Percentiles rank a stretch among this genome's conserved stretches.
phyloP scores from a whole-genome alignment of 2,329 filamentous ascomycete genomes.

The Pestalotiopsis sp. region DNA sequence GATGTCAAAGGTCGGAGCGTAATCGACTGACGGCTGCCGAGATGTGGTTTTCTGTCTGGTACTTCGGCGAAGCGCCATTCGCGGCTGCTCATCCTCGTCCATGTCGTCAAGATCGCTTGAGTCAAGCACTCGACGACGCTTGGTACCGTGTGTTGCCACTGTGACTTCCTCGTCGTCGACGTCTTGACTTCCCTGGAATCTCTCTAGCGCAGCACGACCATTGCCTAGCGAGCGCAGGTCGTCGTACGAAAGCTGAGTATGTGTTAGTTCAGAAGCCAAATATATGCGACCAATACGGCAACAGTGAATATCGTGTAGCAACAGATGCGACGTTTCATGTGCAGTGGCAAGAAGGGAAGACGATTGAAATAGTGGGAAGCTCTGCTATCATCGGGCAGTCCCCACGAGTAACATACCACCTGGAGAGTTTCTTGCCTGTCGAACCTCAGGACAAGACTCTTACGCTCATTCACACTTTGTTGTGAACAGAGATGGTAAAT shows the following conservation, averaged over 20 bases:
- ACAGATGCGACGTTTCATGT: too few relatives aligned
- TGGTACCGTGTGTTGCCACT: constrained; percentile 7
- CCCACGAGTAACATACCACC: too few relatives aligned
- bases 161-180: constrained; percentile 14
- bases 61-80: constrained; percentile 13
- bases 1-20: neutral
- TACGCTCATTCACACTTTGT: too few relatives aligned
- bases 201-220: constrained; percentile 23
- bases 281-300: neutral
- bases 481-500: too few relatives aligned
- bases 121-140: neutral
- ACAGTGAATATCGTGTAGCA: too few relatives aligned
- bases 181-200: constrained; percentile 21
- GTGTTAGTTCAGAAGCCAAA: neutral
- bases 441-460: too few relatives aligned
- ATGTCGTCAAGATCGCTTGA: neutral
- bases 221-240: constrained; percentile 27
- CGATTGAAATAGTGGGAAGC: too few relatives aligned
- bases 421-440: too few relatives aligned
- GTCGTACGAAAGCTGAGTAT: constrained; percentile 30
- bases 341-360: too few relatives aligned
- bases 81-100: neutral
- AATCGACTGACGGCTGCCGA: constrained; percentile 10
- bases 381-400: too few relatives aligned
- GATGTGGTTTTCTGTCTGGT: constrained; percentile 14